phyloP scores from a whole-genome alignment of 78 protist species.

The Dictyostelium capitatum region DNA sequence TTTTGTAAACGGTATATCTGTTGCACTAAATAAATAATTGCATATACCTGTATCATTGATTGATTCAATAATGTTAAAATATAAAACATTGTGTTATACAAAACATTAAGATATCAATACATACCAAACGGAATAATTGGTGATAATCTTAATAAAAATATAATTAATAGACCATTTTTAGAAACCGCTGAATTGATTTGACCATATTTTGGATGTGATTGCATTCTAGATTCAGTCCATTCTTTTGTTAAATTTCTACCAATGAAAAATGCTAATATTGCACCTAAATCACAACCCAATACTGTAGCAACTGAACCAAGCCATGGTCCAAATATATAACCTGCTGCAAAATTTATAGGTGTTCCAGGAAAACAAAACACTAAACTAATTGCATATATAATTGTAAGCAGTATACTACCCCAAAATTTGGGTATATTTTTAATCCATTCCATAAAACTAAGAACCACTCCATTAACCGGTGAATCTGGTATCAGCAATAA shows the following conservation, averaged over 20 bases:
- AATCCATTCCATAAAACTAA: slow-evolving; percentile 37
- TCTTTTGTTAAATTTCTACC: slow-evolving; percentile 69
- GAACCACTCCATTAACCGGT: slow-evolving; percentile 47
- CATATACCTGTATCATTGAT: slow-evolving; percentile 45
- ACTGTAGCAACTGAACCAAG: slow-evolving; percentile 59
- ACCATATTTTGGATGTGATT: slow-evolving; percentile 55
- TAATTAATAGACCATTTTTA: slow-evolving; percentile 70
- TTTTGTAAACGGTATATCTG: slow-evolving; percentile 48
- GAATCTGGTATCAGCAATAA: slow-evolving; percentile 63
- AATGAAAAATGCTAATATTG: slow-evolving; percentile 53
- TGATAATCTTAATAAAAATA: slow-evolving; percentile 74
- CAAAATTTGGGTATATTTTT: slow-evolving; percentile 23
- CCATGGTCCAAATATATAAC: slow-evolving; percentile 58
- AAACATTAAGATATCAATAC: too few relatives aligned
- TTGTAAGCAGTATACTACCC: slow-evolving; percentile 42
- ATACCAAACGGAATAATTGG: slow-evolving; percentile 79
- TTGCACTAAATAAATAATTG: slow-evolving; percentile 81
- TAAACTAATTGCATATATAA: slow-evolving; percentile 50
- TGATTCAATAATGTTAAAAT: not conserved
- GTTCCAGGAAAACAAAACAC: slow-evolving; percentile 78
- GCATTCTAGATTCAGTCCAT: slow-evolving; percentile 68
- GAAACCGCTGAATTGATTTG: slow-evolving; percentile 72
- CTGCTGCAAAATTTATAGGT: slow-evolving; percentile 76
- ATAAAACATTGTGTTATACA: not conserved
- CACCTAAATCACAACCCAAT: slow-evolving; percentile 70